Conservation (phyloP, 2,329 filamentous ascomycete species). For the Ploettnerulaceae sp. region DNA sequence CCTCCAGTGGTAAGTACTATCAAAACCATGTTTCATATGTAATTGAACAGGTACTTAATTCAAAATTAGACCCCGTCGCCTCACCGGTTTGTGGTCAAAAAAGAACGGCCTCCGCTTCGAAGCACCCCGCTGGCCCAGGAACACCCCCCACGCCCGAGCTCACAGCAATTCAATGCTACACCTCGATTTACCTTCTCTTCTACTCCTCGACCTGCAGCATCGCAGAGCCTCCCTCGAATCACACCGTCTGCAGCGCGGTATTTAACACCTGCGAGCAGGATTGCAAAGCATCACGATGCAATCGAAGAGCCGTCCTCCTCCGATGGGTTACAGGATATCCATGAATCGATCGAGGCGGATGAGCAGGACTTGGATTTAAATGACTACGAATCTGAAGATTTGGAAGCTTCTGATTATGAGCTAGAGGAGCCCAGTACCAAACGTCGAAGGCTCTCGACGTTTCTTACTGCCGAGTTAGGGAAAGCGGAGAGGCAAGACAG, state of each 20-base stretch:
- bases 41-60: too few species aligned
- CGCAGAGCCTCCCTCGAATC: conserved; percentile 20
- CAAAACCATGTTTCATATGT: too few species aligned
- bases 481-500: conserved; percentile 7
- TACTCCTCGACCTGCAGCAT: conserved; percentile 25
- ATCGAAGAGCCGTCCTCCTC: conserved; percentile 26
- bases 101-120: conserved; percentile 18
- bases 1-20: conserved; percentile 30
- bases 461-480: conserved; percentile 11
- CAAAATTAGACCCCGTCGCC: conserved; percentile 35
- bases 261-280: conserved; percentile 25
- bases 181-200: conserved; percentile 33
- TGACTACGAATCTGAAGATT: conserved; percentile 17
- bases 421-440: conserved; percentile 26
- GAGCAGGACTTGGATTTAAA: conserved; percentile 16
- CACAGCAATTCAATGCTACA: conserved; percentile 34
- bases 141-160: conserved; percentile 22
- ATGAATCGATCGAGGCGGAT: conserved; percentile 28
- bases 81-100: conserved; percentile 35
- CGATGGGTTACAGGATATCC: conserved; percentile 19
- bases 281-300: conserved; percentile 18
- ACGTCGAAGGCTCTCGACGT: conserved; percentile 28
- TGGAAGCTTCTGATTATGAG: conserved; percentile 21
- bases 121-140: conserved; percentile 24
- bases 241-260: conserved; percentile 30